Evolutionary conservation across 1,284 basidiomycete species (phyloP), one percentile per base, ranked within the genome.

Genomic region (Violaceomyces palustris): DNA sequence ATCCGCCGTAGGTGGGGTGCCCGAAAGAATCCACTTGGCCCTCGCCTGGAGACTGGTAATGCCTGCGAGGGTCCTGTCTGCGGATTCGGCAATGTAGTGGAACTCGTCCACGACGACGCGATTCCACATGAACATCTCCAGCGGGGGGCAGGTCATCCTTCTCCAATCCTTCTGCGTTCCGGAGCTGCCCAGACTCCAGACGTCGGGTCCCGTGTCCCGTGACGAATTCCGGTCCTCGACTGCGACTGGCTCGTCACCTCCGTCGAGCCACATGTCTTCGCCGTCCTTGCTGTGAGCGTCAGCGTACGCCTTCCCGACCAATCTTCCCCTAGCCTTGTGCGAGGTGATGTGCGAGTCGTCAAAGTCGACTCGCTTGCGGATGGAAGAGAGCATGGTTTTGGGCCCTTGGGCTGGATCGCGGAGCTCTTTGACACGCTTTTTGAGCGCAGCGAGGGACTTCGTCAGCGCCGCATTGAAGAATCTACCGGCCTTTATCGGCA

Each of bases 71-170:
- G 83, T 79, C 62, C 86, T 83, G 41, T 86, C 88, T 27, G 59
- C 59, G 8, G 50, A 41, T 25, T 57, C 62, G 26, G 86, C 83
- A 12, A 93, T 79, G 70, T 96, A 96, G 1, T 91, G 93, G 74
- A 93, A 96, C 73, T 96, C 91, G 75, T 96, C 92, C 35, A 94
- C 84, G 39, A 94, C 85, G 36, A 88, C 81, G 3, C 91, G 84
- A 6, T 86, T 79, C 60, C 54, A 74, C 63, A 64, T 55, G 51
- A 96, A 94, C 79, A 91, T 86, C 74, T 93, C 88, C 39, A 94
- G 76, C 11, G 89, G 84, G 0, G 90, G 89, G 0, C 82, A 80
- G 35, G 81, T 79, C 82, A 92, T 85, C 62, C 83, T 76, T 19
- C 78, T 83, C 84, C 84, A 92, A 64, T 93, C 83, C 42, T 78